Evolutionary conservation across 1,284 basidiomycete species (phyloP), one percentile per base, ranked within the genome.

Genomic region (Ganoderma resinaceum): DNA sequence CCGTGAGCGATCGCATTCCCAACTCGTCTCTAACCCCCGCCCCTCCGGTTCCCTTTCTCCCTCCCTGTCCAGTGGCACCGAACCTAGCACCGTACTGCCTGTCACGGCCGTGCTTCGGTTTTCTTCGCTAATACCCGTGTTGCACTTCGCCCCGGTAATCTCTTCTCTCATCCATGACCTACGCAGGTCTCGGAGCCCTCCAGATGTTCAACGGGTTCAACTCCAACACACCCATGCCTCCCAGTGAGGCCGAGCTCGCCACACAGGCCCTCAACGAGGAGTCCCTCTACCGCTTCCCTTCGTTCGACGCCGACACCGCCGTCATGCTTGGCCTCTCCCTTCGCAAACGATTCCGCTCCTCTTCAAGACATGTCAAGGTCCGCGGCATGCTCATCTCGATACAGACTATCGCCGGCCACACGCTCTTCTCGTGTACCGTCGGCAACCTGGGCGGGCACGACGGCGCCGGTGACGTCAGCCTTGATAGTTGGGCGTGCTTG

Each of bases 381-480:
- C 92, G 92, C 76, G 93, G 93, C 31, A 85, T 93, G 67, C 89
- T 93, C 58, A 87, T 94, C 69, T 90, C 91, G 16, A 87, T 94
- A 68, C 91, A 93, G 77, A 88, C 90, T 20, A 89, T 93, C 69
- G 88, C 89, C 2, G 93, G 93, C 0, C 92, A 95, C 74, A 89
- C 87, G 0, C 80, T 95, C 43, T 95, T 95, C 77, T 85, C 92
- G 2, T 95, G 93, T 74, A 93, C 93, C 0, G 92, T 93, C 52
- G 92, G 92, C 18, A 92, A 94, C 78, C 77, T 93, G 40, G 91
- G 91, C 1, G 86, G 87, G 71, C 76, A 79, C 11, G 85, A 84
- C 58, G 90, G 90, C 20, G 83, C 89, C 42, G 89, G 90, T 16
- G 93, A 94, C 79, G 90, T 94, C 69, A 91, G 89, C 74, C 77